phyloP scores from a whole-genome alignment of 2,329 filamentous ascomycete species.

The Zymoseptoria brevis region DNA sequence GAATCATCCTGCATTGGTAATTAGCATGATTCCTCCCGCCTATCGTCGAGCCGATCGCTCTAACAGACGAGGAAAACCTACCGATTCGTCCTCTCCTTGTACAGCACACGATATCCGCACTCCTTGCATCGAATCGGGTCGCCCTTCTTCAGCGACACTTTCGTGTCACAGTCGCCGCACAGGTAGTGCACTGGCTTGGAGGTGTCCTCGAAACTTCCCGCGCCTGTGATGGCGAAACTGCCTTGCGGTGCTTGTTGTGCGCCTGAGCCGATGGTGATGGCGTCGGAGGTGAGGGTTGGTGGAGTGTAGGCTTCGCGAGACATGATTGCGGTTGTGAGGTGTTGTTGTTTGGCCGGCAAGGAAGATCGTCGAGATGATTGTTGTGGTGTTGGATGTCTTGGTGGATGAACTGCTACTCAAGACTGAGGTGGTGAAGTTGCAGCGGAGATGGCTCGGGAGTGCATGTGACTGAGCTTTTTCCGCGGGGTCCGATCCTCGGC shows the following conservation, averaged over 20 bases:
- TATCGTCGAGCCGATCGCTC: neutral
- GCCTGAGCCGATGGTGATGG: constrained; percentile 21
- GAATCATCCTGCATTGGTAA: constrained; percentile 67
- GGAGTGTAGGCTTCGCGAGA: constrained; percentile 71
- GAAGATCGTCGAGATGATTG: neutral
- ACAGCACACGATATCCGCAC: constrained; percentile 90
- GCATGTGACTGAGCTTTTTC: neutral
- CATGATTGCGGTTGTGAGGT: constrained; percentile 18
- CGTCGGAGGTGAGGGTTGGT: constrained; percentile 46
- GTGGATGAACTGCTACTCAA: neutral
- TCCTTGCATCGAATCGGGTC: constrained; percentile 82
- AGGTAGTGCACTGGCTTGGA: constrained; percentile 42
- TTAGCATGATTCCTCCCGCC: constrained; percentile 2
- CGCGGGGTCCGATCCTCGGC: neutral
- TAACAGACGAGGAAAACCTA: constrained; percentile 39
- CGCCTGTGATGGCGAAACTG: constrained; percentile 39
- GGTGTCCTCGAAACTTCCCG: constrained; percentile 53
- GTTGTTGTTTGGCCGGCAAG: neutral
- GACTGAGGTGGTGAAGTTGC: neutral
- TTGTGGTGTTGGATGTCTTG: neutral
- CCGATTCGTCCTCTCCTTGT: constrained; percentile 98
- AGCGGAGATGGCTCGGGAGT: neutral
- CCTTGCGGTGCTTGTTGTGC: constrained; percentile 22
- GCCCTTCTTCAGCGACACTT: constrained; percentile 65
- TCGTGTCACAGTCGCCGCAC: constrained; percentile 77